phyloP scores from a whole-genome alignment of 495 filamentous ascomycete genomes.

The Penicillium herquei region DNA sequence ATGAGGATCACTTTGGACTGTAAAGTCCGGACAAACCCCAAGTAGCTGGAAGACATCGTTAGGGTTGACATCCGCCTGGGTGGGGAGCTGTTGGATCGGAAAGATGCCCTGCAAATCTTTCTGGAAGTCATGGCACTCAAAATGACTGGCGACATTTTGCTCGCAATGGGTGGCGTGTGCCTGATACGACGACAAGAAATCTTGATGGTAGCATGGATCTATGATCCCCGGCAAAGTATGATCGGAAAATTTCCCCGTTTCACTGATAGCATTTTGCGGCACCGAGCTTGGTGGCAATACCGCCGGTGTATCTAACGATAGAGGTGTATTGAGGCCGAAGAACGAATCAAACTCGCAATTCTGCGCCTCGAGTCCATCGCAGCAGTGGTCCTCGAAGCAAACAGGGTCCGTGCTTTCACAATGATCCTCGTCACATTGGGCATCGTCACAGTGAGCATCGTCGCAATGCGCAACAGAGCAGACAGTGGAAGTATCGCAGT shows the following conservation, averaged over 20 bases:
- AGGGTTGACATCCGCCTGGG: slow-evolving; percentile 35
- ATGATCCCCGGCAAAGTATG: slow-evolving; percentile 17
- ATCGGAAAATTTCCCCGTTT: slow-evolving; percentile 22
- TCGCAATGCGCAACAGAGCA: slow-evolving; percentile 43
- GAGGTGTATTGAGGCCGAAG: slow-evolving; percentile 33
- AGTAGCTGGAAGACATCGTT: slow-evolving; percentile 44
- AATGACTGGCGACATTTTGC: slow-evolving; percentile 31
- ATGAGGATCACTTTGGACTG: slow-evolving; percentile 30
- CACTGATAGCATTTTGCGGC: slow-evolving; percentile 12
- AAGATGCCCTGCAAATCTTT: slow-evolving; percentile 30
- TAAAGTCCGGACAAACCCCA: slow-evolving; percentile 38
- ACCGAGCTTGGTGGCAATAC: slow-evolving; percentile 27
- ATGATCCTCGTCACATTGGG: slow-evolving; percentile 29
- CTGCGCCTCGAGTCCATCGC: slow-evolving; percentile 17
- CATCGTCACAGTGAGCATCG: slow-evolving; percentile 25
- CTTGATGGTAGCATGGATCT: slow-evolving; percentile 22
- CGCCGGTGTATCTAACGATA: slow-evolving; percentile 30
- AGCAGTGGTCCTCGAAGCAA: slow-evolving; percentile 47
- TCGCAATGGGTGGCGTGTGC: slow-evolving; percentile 34
- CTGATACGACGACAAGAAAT: slow-evolving; percentile 28
- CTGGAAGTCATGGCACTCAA: slow-evolving; percentile 35
- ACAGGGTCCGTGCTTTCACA: slow-evolving; percentile 33
- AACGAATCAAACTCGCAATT: slow-evolving; percentile 37
- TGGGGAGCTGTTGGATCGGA: slow-evolving; percentile 21
- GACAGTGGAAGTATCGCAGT: slow-evolving; percentile 40